Base-by-base conservation (phyloP, 2,329 filamentous ascomycete genomes). In the Alternaria solani region DNA sequence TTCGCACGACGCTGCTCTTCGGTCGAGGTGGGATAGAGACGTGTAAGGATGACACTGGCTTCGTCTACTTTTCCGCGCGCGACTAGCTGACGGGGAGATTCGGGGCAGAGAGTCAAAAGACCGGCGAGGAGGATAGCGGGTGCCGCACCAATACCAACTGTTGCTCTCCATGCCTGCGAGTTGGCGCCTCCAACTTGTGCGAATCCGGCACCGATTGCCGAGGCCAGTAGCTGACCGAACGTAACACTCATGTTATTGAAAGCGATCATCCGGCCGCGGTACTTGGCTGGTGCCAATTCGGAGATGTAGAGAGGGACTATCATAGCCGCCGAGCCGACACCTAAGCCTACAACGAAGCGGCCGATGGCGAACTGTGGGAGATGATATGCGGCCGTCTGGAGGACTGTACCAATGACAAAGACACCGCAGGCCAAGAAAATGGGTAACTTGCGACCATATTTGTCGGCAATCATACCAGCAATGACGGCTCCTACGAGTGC, bases 401-500 rank as follows among this genome's bases (percentile, higher is more conserved):
- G 65, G 28, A 72, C 51, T 38, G 72, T 73, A 11, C 73, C 72
- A 32, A 74, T 65, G 32, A 73, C 64, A 61, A 75, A 75, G 41
- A 72, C 69, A 14, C 71, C 38, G 49, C 70, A 74, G 9, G 71
- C 71, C 11, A 63, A 41, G 49, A 61, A 76, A 32, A 75, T 73
- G 36, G 72, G 72, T 46, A 73, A 55, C 47, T 73, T 76, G 25
- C 75, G 74, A 18, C 76, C 75, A 54, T 70, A 74, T 49, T 68
- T 69, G 54, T 78, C 73, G 6, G 78, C 76, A 9, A 76, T 77
- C n/a, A 74, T 48, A 49, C 78, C 78, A 30, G 76, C 76, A 12
- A 74, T 68, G 43, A 80, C 71, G 8, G 76, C 75, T 23, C 78
- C 78, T 32, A 79, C 64, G 38, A 80, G 72, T 7, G 78, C 78